Evolutionary conservation across 176 grass and related monocot genomes (phyloP).

Genomic region (Rhynchospora pubera): DNA sequence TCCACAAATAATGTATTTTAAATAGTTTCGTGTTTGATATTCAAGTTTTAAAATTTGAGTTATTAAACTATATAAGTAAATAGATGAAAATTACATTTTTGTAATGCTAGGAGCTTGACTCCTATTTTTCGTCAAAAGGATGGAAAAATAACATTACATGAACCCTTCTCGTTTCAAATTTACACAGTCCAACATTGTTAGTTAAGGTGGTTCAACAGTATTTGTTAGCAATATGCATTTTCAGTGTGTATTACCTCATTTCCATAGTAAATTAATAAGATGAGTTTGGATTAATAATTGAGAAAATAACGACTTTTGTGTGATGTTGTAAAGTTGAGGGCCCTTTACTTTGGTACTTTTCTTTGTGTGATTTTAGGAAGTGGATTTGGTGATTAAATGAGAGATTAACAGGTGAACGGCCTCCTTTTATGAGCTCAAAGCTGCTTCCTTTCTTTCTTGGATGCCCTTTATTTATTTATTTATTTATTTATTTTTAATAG

Average conservation of each 20-base stretch:
- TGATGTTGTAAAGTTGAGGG: conserved; percentile 1
- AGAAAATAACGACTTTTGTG: background rate
- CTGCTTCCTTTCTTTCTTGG: conserved; percentile 12
- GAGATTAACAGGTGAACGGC: conserved; percentile 15
- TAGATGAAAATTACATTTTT: too few relatives aligned
- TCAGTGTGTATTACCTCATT: background rate
- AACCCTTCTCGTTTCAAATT: background rate
- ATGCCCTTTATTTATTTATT: conserved; percentile 21
- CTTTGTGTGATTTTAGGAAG: background rate
- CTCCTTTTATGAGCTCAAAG: conserved; percentile 1
- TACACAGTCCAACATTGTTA: background rate
- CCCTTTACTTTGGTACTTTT: background rate
- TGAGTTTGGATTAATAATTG: background rate
- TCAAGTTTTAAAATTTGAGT: too few relatives aligned
- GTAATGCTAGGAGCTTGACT: too few relatives aligned
- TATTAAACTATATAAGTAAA: too few relatives aligned
- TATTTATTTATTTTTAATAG: background rate
- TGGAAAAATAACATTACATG: too few relatives aligned
- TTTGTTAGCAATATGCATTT: background rate
- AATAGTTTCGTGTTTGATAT: too few relatives aligned
- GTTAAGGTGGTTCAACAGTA: background rate
- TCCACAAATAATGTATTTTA: too few relatives aligned
- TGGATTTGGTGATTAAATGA: conserved; percentile 18
- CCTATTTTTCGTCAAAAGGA: too few relatives aligned
- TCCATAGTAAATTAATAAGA: background rate